A percentile compares a stretch with the other conserved stretches of the same genome.
phyloP scores from a whole-genome alignment of 176 grass and related monocot species.

The Lolium perenne region DNA sequence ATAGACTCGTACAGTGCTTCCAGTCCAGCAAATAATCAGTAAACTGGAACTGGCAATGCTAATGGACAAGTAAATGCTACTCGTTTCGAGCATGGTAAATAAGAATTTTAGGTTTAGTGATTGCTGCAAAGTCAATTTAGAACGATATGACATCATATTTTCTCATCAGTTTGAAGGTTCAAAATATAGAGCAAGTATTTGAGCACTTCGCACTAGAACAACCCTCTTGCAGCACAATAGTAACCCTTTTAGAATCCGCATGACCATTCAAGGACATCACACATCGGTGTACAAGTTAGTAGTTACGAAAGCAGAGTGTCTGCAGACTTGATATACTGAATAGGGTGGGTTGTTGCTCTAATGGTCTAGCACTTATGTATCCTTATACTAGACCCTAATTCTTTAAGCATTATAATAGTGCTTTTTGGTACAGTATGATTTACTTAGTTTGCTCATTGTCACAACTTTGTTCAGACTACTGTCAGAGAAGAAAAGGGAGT shows the following conservation, averaged over 20 bases:
- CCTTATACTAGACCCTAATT: neutral
- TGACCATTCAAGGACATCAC: neutral
- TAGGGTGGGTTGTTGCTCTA: neutral
- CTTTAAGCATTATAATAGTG: neutral
- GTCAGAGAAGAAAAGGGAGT: conserved; percentile 54
- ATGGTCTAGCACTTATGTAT: neutral
- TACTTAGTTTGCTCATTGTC: neutral
- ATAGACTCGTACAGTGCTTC: neutral
- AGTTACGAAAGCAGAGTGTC: neutral
- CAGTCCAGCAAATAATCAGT: neutral
- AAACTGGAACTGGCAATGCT: neutral
- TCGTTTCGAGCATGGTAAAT: neutral
- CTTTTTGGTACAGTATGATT: neutral
- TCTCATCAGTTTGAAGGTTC: neutral
- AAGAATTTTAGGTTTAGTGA: neutral
- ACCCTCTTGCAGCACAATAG: neutral
- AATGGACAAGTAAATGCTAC: neutral
- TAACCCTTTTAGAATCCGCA: neutral
- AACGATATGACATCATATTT: neutral
- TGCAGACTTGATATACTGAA: neutral
- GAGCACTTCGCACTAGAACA: neutral
- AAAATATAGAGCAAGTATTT: neutral
- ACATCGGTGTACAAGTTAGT: neutral
- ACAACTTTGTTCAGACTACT: conserved; percentile 35
- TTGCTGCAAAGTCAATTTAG: neutral